Evolutionary conservation across 768 basidiomycete genomes (phyloP), one percentile per base, ranked within the genome.

Genomic region (Lentinula sp.): DNA sequence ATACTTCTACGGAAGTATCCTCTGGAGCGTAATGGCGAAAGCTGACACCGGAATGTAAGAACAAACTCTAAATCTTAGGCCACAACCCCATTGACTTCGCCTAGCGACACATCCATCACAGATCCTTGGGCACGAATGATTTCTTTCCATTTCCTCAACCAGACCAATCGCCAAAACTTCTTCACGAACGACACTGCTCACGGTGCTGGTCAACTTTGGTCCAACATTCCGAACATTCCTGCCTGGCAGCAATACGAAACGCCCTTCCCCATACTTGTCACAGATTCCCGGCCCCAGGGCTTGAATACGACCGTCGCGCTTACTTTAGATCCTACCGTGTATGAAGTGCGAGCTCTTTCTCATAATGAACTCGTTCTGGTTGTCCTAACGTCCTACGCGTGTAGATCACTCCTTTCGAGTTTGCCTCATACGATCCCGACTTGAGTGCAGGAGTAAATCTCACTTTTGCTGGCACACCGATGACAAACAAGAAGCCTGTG

Each of bases 351-450:
- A 51, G 1, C 15, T 87, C 64, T 76, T 87, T 49, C 66, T 86
- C 83, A 74, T 84, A 86, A 1, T 75, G 65, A 1, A 73, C 69
- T 75, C 3, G 48, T 32, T 43, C 9, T 31, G 18, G 2, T 53
- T 34, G 39, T 10, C 40, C 60, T 3, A 34, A 31, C 51, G 43
- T 13, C 57, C 34, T 54, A 34, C 46, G 37, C 16, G 55, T 35
- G 35, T 61, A 85, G 84, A 82, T 88, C 1, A 80, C 80, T 0
- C 84, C 84, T 21, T 69, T 83, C 62, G 88, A 90, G 66, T 77
- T 86, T 52, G 90, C 88, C 4, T 89, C 88, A 0, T 92, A 80
- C 71, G 90, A 93, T 65, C 86, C 89, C 11, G 78, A 71, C 58
- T 74, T 90, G 5, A 84, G 84, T n/a, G 85, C 88, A 1, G 91